These are phyloP conservation scores for Aspergillus ruber DNA, from an alignment of 2,329 filamentous ascomycete species.

Conservation along the genomic window DNA sequence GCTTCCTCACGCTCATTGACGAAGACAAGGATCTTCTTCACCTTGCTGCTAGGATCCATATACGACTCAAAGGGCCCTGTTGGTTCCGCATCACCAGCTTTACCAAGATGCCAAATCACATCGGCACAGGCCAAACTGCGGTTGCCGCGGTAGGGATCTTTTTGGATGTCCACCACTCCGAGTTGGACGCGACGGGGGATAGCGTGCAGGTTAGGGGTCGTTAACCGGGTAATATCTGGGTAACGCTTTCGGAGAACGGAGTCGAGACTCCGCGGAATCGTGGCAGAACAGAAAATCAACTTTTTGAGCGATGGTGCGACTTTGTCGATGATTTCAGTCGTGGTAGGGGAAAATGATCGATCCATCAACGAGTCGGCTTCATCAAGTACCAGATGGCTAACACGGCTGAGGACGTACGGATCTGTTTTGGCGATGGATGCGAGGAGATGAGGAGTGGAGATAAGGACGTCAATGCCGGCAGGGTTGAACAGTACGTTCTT, in stretches of 20 bases:
- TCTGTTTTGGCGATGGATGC: conserved; percentile 81
- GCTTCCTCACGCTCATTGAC: conserved; percentile 94
- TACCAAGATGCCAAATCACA: conserved; percentile 87
- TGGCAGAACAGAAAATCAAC: conserved; percentile 89
- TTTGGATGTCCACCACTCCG: conserved; percentile 83
- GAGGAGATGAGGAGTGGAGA: conserved; percentile 84
- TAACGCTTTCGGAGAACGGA: conserved; percentile 74
- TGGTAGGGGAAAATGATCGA: conserved; percentile 80
- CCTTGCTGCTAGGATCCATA: conserved; percentile 43
- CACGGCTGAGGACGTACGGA: conserved; percentile 86
- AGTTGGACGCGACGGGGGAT: conserved; percentile 93
- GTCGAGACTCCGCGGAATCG: conserved; percentile 86
- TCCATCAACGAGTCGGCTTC: conserved; percentile 96
- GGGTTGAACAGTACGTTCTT: conserved; percentile 76
- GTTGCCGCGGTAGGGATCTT: conserved; percentile 89
- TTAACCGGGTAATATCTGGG: conserved; percentile 75
- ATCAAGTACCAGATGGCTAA: conserved; percentile 82
- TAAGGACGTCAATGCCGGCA: conserved; percentile 73
- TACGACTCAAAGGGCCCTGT: conserved; percentile 26
- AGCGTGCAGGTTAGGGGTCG: conserved; percentile 91
- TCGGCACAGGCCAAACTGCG: conserved; percentile 91
- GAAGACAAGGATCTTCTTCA: conserved; percentile 87
- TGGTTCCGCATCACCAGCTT: conserved; percentile 53
- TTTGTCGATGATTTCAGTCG: conserved; percentile 74
- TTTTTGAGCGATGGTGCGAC: conserved; percentile 75